A percentile compares a stretch with the other conserved stretches of the same genome.
Evolutionary conservation across 2,329 filamentous ascomycete species (phyloP).

Genomic region (Fusarium sp.): DNA sequence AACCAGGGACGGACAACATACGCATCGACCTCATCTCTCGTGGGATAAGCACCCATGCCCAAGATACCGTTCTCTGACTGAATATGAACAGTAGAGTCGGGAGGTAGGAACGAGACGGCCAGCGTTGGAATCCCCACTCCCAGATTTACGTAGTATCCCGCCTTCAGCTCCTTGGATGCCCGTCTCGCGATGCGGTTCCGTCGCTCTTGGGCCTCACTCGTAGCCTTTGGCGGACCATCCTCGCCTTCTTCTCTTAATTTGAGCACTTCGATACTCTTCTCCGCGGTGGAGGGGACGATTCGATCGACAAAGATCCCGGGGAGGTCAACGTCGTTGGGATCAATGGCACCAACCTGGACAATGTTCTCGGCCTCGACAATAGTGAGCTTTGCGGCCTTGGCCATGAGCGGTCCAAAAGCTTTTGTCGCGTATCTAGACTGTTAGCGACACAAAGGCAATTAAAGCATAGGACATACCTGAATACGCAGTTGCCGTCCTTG

Average conservation of each 20-base stretch:
- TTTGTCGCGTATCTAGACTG: slow-evolving; percentile 71
- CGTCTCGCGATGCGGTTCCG: slow-evolving; percentile 78
- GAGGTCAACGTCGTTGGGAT: slow-evolving; percentile 78
- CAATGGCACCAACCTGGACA: slow-evolving; percentile 76
- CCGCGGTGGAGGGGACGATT: slow-evolving; percentile 76
- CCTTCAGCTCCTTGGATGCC: slow-evolving; percentile 81
- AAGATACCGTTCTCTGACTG: slow-evolving; percentile 89
- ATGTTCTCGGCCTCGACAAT: slow-evolving; percentile 90
- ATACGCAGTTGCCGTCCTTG: slow-evolving; percentile 80
- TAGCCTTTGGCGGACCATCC: slow-evolving; percentile 52
- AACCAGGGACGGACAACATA: slow-evolving; percentile 39
- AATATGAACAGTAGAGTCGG: slow-evolving; percentile 77
- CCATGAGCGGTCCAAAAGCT: slow-evolving; percentile 79
- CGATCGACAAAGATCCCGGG: slow-evolving; percentile 86
- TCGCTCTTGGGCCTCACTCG: slow-evolving; percentile 60
- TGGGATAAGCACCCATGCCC: slow-evolving; percentile 84
- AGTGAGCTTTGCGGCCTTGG: slow-evolving; percentile 78
- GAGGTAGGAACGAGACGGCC: slow-evolving; percentile 78
- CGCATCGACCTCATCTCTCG: slow-evolving; percentile 74
- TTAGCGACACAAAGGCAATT: background rate
- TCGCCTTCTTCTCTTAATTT: slow-evolving; percentile 61
- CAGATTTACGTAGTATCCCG: slow-evolving; percentile 82
- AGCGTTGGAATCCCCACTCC: slow-evolving; percentile 88
- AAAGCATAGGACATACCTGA: slow-evolving; percentile 59
- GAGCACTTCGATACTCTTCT: slow-evolving; percentile 76